Base-by-base conservation (phyloP, 2,329 filamentous ascomycete genomes). In the Malbranchea cinnamomea region DNA sequence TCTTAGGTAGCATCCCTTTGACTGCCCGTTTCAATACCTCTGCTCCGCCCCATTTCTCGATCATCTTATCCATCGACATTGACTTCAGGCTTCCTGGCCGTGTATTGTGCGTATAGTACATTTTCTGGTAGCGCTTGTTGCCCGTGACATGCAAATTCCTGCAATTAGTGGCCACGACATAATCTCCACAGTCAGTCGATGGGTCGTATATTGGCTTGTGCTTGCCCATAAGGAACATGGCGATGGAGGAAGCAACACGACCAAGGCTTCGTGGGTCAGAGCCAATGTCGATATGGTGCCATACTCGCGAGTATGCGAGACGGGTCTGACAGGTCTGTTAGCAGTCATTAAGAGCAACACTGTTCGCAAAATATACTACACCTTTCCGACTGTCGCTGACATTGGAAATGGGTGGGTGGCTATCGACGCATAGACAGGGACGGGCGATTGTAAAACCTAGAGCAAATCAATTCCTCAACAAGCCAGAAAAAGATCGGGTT, bases 161-260 rank as follows among this genome's bases (percentile, higher is more conserved):
- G 64, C 89, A 95, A 54, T 84, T 77, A 21, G 82, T 82, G 30
- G 89, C 85, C 1, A 98, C 87, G 8, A 98, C 85, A 57, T 98
- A 98, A 71, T 98, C 89, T 45, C 89, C 89, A 67, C 89, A 95
- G 67, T 98, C 89, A 37, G 85, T 94, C 13, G 84, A 93, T 2
- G 89, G 89, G 60, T 95, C 82, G 63, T 75, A 98, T 56, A 89
- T 93, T 13, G 89, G 89, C 63, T 98, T 98, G 69, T 98, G 79
- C 67, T 98, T 98, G 61, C 89, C 89, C 85, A 95, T 94, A 30
- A 94, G 73, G 37, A 82, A 67, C 31, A 77, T 65, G 38, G 85
- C 87, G 55, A 94, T 93, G 39, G 78, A 74, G 31, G 78, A 83
- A 37, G 87, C 87, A 30, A 94, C 68, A 23, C 87, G 83, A 44